phyloP scores from a whole-genome alignment of 1,284 basidiomycete species.

The Ustilago hordei region DNA sequence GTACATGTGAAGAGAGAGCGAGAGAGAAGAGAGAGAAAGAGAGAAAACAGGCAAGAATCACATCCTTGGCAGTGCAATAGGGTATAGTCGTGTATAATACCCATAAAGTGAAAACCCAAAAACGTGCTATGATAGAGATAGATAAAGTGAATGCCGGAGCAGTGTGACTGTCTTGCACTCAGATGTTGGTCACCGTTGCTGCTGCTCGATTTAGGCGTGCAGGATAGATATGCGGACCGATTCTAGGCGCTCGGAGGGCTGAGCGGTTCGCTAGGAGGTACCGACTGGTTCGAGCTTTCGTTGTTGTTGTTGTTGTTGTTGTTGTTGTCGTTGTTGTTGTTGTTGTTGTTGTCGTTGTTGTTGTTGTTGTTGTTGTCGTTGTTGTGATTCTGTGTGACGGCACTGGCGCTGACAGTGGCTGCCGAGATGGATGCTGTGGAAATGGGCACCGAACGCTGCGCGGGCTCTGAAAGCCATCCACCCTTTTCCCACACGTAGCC shows the following conservation, averaged over 20 bases:
- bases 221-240: neutral
- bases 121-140: neutral
- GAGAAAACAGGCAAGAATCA: neutral
- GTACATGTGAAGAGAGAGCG: slow-evolving; percentile 8
- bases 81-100: slow-evolving; percentile 32
- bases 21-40: slow-evolving; percentile 12
- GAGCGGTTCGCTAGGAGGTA: slow-evolving; percentile 5
- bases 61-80: slow-evolving; percentile 10
- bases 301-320: slow-evolving; percentile 1
- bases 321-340: no score
- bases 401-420: slow-evolving; percentile 5
- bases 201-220: neutral
- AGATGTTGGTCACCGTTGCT: neutral
- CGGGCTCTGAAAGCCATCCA: slow-evolving; percentile 62
- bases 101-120: slow-evolving; percentile 7
- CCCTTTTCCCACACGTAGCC: slow-evolving; percentile 64
- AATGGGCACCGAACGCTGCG: slow-evolving; percentile 37
- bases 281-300: slow-evolving; percentile 1
- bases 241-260: slow-evolving; percentile 23
- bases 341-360: slow-evolving; percentile 3
- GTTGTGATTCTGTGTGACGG: neutral
- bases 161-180: neutral
- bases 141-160: slow-evolving; percentile 1
- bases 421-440: slow-evolving; percentile 19
- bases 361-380: slow-evolving; percentile 3